Percentiles rank a stretch among this genome's conserved stretches.
phyloP scores from a whole-genome alignment of 331 rosid species.

The Cydonia oblonga region DNA sequence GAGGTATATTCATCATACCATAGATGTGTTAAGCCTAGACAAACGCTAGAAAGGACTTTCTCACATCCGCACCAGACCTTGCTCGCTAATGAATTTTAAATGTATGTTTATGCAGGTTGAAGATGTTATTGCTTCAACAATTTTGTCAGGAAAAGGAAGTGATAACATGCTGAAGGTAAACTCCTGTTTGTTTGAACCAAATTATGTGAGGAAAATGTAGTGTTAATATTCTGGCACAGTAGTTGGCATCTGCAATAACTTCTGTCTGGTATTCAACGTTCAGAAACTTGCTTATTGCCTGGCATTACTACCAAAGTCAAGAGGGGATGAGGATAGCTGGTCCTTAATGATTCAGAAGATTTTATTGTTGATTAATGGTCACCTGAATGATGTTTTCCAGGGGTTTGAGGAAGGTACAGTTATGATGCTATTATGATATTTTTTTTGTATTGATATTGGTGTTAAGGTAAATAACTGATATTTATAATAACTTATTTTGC shows the following conservation, averaged over 20 bases:
- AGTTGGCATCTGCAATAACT: background rate
- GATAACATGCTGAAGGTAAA: background rate
- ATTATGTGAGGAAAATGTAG: background rate
- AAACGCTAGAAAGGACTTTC: background rate
- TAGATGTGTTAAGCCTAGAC: background rate
- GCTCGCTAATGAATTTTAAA: constrained; percentile 7
- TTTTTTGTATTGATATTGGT: constrained; percentile 6
- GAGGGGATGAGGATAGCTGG: constrained; percentile 86
- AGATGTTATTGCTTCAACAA: constrained; percentile 52
- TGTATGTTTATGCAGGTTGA: constrained; percentile 52
- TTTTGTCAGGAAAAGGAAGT: constrained; percentile 57
- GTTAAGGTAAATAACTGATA: constrained; percentile 12
- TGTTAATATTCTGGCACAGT: background rate
- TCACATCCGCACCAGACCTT: background rate
- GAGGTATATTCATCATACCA: background rate
- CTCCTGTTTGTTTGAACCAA: constrained; percentile 1
- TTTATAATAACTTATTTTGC: constrained; percentile 15
- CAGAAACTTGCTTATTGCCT: constrained; percentile 80
- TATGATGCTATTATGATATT: background rate
- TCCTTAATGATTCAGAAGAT: constrained; percentile 57
- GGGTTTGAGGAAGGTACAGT: constrained; percentile 75
- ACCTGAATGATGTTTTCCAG: constrained; percentile 57
- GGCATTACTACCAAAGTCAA: constrained; percentile 77
- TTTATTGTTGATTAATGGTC: constrained; percentile 45
- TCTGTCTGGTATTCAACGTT: constrained; percentile 25